Conservation (phyloP, 2,329 filamentous ascomycete species). For the Eutypa lata region DNA sequence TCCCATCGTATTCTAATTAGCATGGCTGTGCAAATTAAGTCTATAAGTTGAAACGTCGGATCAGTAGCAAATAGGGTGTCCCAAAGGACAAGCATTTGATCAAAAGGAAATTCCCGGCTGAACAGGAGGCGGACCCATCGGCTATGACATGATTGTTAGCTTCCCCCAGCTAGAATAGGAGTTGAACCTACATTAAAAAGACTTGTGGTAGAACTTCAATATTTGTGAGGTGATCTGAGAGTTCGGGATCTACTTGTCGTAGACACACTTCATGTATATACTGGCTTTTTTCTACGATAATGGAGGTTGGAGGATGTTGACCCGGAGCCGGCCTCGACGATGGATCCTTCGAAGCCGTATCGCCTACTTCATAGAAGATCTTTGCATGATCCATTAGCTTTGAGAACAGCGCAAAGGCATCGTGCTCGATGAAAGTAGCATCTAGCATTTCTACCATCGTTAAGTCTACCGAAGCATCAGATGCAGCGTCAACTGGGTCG, state of each 20-base stretch:
- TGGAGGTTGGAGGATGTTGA: conserved; percentile 47
- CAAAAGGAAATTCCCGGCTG: conserved; percentile 87
- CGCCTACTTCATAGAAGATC: conserved; percentile 76
- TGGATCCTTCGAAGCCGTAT: conserved; percentile 28
- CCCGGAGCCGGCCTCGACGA: conserved; percentile 17
- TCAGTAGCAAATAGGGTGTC: conserved; percentile 88
- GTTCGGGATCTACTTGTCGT: conserved; percentile 74
- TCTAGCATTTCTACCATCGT: conserved; percentile 68
- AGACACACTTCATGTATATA: conserved; percentile 83
- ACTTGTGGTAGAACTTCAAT: conserved; percentile 95
- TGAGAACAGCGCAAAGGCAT: conserved; percentile 82
- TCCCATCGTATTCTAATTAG: conserved; percentile 88
- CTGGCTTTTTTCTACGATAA: conserved; percentile 82
- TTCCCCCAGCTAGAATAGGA: not conserved
- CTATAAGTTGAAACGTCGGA: conserved; percentile 73
- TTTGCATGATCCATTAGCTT: conserved; percentile 85
- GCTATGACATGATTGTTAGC: conserved; percentile 37
- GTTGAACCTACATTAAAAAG: conserved; percentile 74
- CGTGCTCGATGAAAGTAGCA: conserved; percentile 76
- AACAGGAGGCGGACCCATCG: conserved; percentile 94
- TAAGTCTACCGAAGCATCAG: conserved; percentile 39
- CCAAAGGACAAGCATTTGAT: conserved; percentile 82
- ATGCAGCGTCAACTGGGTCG: conserved; percentile 39
- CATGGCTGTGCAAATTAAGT: conserved; percentile 93
- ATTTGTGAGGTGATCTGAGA: conserved; percentile 74